Evolutionary conservation across 371 early-diverging fungal species (phyloP), one percentile per base, ranked within the genome.

Genomic region (Mucor piriformis): DNA sequence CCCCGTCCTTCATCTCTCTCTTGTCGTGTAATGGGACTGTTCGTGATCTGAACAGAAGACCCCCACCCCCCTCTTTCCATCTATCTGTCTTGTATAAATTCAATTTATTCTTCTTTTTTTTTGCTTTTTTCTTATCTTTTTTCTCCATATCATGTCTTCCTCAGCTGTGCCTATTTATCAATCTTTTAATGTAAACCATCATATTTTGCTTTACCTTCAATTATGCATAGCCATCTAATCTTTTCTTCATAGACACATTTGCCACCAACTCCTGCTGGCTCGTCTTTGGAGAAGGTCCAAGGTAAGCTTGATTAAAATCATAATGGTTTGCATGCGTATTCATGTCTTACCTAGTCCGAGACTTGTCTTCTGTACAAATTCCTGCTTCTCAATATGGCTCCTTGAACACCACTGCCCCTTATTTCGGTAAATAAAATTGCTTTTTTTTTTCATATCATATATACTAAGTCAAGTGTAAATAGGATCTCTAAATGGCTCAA

Each of bases 321-420:
- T n/a, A n/a, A n/a, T n/a, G n/a, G n/a, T n/a, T n/a, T n/a, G n/a
- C n/a, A n/a, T n/a, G n/a, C n/a, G n/a, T n/a, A n/a, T n/a, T n/a
- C n/a, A n/a, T n/a, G n/a, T n/a, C n/a, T n/a, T 47, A 47, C 25
- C 3, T 48, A 48, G 57, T 20, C 49, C 57, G 49, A 48, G 57
- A 57, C 24, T 35, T 57, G 16, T 18, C 49, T 48, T 3, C 20
- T 6, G 38, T 38, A 29, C 29, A 54, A 12, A 16, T 21, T 44
- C 4, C 20, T 13, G 21, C 21, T n/a, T 23, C 34, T 15, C 21
- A 48, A 10, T 57, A 57, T 37, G 57, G 57, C 18, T 57, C 57
- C n/a, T 35, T 57, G 27, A 33, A 48, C 13, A 29, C 29, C 8
- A 29, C 29, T 25, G 11, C 55, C 16, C 49, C 57, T 48, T 48